Base-by-base conservation (phyloP, 768 basidiomycete species). In the Boletus rex-veris region DNA sequence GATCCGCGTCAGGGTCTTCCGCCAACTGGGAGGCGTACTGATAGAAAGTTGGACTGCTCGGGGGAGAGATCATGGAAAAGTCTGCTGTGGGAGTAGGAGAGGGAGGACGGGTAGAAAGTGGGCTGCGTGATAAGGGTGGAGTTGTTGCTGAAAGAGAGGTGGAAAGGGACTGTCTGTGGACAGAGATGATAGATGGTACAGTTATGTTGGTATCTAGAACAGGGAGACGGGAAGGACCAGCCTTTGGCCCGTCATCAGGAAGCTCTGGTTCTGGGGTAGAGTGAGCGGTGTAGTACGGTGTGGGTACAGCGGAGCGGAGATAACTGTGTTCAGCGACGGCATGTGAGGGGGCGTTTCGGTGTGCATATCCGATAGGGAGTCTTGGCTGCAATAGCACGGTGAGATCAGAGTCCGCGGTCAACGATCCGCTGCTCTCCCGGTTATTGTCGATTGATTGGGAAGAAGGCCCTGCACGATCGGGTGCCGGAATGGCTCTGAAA, bases 71-170 rank as follows among this genome's bases (percentile, higher is more conserved):
- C 49, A 80, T 70, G 31, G 77, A 79, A 48, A 74, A 80, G 52
- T 80, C 78, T 16, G 74, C 72, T 26, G 74, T 77, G 14, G 69
- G 73, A 0, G 76, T 54, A 16, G 78, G 79, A 16, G 79, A 80
- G 21, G 76, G 66, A 5, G 78, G 75, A 36, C 76, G 71, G 14
- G 66, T 46, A 31, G 52, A 54, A 7, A n/a, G 15, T 18, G 49
- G 24, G 38, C 47, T 45, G 45, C 48, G 57, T 26, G 58, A 55
- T 37, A 50, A 16, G 4, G 75, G 54, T 61, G 62, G 55, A 60
- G 66, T 53, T 61, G 53, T 12, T 59, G 28, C 65, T 62, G 33
- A 69, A 57, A 38, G 71, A 65, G 46, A 66, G 43, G 55, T 48
- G 37, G 56, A 63, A 66, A 45, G 69, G 55, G 56, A 65, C 58